Evolutionary conservation across 202 grass and related monocot genomes (phyloP).

Genomic region (Cymbopogon flexuosus): DNA sequence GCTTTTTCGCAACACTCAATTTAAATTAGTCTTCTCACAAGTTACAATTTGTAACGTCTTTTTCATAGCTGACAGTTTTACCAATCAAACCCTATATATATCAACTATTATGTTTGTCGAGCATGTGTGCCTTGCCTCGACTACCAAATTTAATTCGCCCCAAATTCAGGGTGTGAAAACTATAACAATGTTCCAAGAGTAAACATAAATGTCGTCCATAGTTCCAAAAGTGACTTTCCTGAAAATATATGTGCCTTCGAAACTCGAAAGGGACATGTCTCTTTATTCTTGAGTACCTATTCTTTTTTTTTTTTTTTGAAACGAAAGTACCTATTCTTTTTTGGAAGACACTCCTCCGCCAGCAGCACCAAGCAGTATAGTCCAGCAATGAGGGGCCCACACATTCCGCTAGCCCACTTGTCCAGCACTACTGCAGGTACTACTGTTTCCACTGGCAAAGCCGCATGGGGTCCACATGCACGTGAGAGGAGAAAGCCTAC

Average conservation of each 20-base stretch:
- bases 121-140: background rate
- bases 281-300: too few relatives aligned
- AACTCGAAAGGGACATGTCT: too few relatives aligned
- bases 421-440: background rate
- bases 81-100: too few relatives aligned
- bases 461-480: background rate
- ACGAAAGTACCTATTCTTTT: too few relatives aligned
- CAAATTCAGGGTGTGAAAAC: background rate
- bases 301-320: too few relatives aligned
- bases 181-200: background rate
- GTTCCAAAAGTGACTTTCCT: background rate
- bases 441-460: background rate
- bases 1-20: too few relatives aligned
- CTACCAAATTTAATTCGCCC: background rate
- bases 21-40: too few relatives aligned
- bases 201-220: background rate
- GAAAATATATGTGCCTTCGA: too few relatives aligned
- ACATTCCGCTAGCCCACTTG: background rate
- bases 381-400: background rate
- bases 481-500: background rate
- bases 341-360: background rate
- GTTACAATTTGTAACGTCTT: too few relatives aligned
- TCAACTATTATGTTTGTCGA: too few relatives aligned
- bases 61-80: too few relatives aligned
- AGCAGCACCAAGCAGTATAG: background rate